Evolutionary conservation across 2,329 filamentous ascomycete species (phyloP), one percentile per base, ranked within the genome.

Genomic region (Fusarium humuli): DNA sequence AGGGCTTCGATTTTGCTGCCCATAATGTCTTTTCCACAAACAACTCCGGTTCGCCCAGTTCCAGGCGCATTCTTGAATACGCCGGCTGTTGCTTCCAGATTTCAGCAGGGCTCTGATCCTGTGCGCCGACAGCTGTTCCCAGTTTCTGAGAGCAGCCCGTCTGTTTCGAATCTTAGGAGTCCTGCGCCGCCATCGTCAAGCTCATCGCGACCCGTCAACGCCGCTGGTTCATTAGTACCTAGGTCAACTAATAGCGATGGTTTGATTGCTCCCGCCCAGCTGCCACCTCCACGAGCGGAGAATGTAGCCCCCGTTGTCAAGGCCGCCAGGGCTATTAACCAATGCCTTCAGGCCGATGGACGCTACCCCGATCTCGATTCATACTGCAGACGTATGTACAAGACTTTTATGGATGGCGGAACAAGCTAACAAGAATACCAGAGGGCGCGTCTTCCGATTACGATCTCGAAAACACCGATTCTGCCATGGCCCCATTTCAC

Each of bases 381-480:
- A 61, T 97, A 97, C 82, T 90, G 97, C 75, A 89, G 91, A 81
- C 93, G 94, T 96, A 85, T 86, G 93, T 87, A 27, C 29, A 18
- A 25, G 12, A 20, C 29, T 22, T 23, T 18, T 44, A 6, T 7
- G 6, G 7, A 22, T n/a, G 18, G 37, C 37, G 32, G 59, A 30
- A 57, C 18, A 16, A 69, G 60, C 78, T 81, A 62, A 79, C 71
- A n/a, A 29, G 32, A 34, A 34, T 7, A 69, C 59, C 73, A 97
- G 93, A 94, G 83, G 94, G 96, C 70, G 90, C 92, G 70, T 97
- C 94, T 7, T 95, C 93, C 75, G 94, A 97, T 70, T 98, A 98
- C 82, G 94, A 98, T 74, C 83, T 97, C 50, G 88, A 92, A 44
- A 83, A 84, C 59, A 81, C 86, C 72, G 87, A 90, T 42, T 83